Percentiles rank a stretch among this genome's conserved stretches.
Evolutionary conservation across 179 eudicot genomes (phyloP).

Genomic region (Drosera spatulata): DNA sequence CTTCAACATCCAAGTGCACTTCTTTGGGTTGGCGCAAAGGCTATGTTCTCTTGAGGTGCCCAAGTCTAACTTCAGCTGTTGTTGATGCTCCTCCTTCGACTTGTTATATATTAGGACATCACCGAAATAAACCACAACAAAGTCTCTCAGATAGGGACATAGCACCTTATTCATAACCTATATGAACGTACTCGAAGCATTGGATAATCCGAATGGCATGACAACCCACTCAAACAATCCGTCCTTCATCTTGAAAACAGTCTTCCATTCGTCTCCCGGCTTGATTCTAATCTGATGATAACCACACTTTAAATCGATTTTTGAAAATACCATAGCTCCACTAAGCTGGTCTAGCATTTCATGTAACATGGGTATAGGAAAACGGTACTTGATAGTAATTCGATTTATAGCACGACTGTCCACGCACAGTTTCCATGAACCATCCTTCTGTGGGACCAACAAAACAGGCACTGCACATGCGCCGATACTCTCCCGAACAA

Average conservation of each 20-base stretch:
- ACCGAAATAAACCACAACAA: background rate
- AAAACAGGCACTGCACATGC: background rate
- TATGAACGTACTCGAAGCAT: constrained; percentile 1
- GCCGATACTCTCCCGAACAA: too few species aligned
- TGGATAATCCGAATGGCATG: background rate
- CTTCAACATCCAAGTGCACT: too few species aligned
- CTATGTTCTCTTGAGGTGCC: background rate
- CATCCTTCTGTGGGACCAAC: background rate
- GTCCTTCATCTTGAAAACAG: background rate
- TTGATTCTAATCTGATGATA: background rate
- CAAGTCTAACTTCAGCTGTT: background rate
- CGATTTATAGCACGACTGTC: background rate
- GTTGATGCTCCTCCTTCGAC: background rate
- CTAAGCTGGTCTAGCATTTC: background rate
- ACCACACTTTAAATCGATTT: background rate
- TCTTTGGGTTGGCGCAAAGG: background rate
- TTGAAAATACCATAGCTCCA: background rate
- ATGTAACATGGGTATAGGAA: background rate
- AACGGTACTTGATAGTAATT: background rate
- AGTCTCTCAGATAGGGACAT: background rate
- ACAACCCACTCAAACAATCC: background rate
- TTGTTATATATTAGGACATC: background rate
- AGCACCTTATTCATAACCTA: background rate
- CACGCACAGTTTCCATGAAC: background rate
- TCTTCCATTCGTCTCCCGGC: background rate